Percentiles rank a stretch among this genome's conserved stretches.
These are phyloP conservation scores for Phytophthora tentaculata DNA, from an alignment of 352 stramenopile species.

Conservation along the genomic window DNA sequence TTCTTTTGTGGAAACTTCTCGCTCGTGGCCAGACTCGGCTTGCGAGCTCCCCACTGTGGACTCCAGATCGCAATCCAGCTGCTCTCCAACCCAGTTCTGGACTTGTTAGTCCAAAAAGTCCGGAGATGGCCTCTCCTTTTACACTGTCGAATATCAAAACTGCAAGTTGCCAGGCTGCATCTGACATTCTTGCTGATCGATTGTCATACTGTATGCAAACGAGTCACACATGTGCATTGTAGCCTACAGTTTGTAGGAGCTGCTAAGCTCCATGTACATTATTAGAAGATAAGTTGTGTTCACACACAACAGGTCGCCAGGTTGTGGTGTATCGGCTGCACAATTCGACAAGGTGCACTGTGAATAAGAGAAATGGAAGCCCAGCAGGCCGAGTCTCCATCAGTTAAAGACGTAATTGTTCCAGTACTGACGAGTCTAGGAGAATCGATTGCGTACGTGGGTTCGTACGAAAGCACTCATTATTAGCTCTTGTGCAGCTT, in stretches of 20 bases:
- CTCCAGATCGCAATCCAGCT: neutral
- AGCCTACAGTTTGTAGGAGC: no score
- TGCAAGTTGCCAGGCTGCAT: conserved; percentile 13
- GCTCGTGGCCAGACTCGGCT: neutral
- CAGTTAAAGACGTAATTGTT: no score
- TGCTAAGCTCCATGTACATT: no score
- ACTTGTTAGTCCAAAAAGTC: neutral
- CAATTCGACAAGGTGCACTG: no score
- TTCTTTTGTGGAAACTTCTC: neutral
- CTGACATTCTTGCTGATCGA: neutral
- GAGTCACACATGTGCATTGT: neutral
- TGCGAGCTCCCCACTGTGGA: neutral
- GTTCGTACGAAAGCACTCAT: no score
- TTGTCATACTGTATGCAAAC: neutral
- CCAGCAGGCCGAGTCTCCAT: no score
- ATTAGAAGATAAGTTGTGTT: no score
- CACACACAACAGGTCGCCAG: no score
- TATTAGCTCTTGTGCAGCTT: no score
- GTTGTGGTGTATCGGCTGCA: no score
- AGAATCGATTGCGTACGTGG: neutral
- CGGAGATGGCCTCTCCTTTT: neutral
- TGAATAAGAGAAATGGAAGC: no score
- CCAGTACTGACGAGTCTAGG: neutral
- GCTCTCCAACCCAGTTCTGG: neutral
- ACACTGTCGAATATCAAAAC: conserved; percentile 17